phyloP scores from a whole-genome alignment of 257 asterid species.

The Ligustrum vulgare region DNA sequence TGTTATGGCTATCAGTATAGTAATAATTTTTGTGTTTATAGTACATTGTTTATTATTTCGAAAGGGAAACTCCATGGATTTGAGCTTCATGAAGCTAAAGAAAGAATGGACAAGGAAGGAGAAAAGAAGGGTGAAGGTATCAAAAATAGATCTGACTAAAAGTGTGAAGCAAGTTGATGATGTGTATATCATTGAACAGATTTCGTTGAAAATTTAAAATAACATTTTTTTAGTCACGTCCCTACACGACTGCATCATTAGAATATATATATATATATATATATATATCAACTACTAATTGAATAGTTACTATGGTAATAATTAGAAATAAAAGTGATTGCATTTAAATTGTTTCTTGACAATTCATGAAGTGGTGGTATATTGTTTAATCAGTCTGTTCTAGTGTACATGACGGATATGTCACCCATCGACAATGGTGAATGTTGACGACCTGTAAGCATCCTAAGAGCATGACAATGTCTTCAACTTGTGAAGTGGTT shows the following conservation, averaged over 20 bases:
- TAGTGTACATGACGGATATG: no score
- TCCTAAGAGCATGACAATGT: no score
- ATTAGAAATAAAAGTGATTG: neutral
- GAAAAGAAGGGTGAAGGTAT: slow-evolving; percentile 16
- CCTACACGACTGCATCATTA: neutral
- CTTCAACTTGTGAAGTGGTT: no score
- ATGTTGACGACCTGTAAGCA: no score
- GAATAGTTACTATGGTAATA: neutral
- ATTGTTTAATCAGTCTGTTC: neutral
- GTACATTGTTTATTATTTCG: slow-evolving; percentile 15
- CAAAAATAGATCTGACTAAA: neutral
- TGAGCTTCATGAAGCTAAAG: slow-evolving; percentile 10
- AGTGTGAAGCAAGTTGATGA: neutral
- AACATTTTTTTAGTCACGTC: neutral
- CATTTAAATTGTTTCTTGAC: neutral
- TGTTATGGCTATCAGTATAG: slow-evolving; percentile 18
- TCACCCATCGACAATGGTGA: no score
- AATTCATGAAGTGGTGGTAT: neutral
- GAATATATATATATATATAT: neutral
- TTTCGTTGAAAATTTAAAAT: slow-evolving; percentile 1
- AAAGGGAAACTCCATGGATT: slow-evolving; percentile 40
- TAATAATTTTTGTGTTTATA: slow-evolving; percentile 23
- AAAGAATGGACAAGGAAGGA: slow-evolving; percentile 17
- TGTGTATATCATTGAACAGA: slow-evolving; percentile 1
- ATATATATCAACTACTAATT: neutral